Conservation (phyloP, 2,329 filamentous ascomycete species). For the Fusarium paranaense region DNA sequence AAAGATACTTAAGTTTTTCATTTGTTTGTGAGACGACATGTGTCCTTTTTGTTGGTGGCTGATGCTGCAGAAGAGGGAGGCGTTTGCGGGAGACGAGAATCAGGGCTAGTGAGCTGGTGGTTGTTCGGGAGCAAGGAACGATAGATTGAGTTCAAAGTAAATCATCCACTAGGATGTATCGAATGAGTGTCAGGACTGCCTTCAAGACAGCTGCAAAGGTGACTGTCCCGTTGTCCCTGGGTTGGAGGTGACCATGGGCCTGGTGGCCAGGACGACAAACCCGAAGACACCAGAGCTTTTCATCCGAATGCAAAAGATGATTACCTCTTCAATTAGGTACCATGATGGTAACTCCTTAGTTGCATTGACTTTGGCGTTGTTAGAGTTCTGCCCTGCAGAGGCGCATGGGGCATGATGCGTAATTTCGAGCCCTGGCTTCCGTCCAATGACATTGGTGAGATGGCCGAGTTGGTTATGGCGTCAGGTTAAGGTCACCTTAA, state of each 20-base stretch:
- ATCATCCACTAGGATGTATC: neutral
- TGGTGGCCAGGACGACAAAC: neutral
- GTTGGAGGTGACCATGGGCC: neutral
- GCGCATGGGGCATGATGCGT: accelerated
- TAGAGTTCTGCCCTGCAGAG: neutral
- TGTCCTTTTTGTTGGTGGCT: neutral
- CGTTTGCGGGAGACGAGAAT: too few species aligned
- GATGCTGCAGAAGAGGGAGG: too few species aligned
- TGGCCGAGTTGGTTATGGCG: conserved; percentile 38
- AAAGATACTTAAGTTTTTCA: neutral
- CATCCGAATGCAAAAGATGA: neutral
- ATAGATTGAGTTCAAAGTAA: neutral
- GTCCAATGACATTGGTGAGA: conserved; percentile 22
- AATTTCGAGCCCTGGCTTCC: accelerated
- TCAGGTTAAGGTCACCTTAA: conserved; percentile 35
- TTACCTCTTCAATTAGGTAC: neutral
- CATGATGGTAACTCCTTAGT: neutral
- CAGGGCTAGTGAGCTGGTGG: neutral
- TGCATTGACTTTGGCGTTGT: neutral
- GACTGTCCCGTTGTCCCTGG: neutral
- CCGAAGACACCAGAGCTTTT: neutral
- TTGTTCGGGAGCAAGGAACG: neutral
- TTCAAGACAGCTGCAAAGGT: accelerated
- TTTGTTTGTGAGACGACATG: neutral
- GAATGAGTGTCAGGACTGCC: neutral